These are phyloP conservation scores for Fusarium heterosporum DNA, from an alignment of 2,329 filamentous ascomycete species.

Conservation along the genomic window DNA sequence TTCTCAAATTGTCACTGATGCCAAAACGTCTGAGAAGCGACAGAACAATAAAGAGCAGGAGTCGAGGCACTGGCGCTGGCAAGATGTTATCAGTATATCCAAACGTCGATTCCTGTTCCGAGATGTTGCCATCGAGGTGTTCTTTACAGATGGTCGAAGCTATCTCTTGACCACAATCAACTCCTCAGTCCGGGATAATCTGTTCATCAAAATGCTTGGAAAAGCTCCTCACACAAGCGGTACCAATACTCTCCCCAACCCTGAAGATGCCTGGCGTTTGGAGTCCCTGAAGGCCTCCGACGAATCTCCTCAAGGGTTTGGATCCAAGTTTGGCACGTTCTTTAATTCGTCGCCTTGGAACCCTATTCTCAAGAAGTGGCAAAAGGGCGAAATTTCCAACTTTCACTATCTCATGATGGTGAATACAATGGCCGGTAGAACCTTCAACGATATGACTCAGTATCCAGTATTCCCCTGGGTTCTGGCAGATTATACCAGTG, in stretches of 20 bases:
- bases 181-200: constrained; percentile 77
- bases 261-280: constrained; percentile 91
- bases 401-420: constrained; percentile 99
- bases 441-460: constrained; percentile 97
- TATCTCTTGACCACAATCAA: constrained; percentile 91
- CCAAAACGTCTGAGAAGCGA: constrained; percentile 70
- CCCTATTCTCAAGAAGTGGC: constrained; percentile 88
- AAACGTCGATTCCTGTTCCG: constrained; percentile 95
- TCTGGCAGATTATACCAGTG: constrained; percentile 92
- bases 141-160: constrained; percentile 96
- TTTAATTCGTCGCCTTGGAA: constrained; percentile 87
- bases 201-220: constrained; percentile 79
- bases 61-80: constrained; percentile 92
- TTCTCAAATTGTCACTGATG: constrained; percentile 87
- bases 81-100: constrained; percentile 92
- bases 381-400: constrained; percentile 95
- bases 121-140: constrained; percentile 95
- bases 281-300: constrained; percentile 81
- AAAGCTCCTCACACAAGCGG: constrained; percentile 85
- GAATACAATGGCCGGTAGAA: constrained; percentile 96
- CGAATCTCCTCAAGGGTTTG: constrained; percentile 72
- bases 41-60: constrained; percentile 76
- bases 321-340: constrained; percentile 90
- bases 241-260: constrained; percentile 75
- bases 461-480: constrained; percentile 99